Conservation (phyloP, 2,329 filamentous ascomycete genomes). For the Fusarium sterilihyphosum region DNA sequence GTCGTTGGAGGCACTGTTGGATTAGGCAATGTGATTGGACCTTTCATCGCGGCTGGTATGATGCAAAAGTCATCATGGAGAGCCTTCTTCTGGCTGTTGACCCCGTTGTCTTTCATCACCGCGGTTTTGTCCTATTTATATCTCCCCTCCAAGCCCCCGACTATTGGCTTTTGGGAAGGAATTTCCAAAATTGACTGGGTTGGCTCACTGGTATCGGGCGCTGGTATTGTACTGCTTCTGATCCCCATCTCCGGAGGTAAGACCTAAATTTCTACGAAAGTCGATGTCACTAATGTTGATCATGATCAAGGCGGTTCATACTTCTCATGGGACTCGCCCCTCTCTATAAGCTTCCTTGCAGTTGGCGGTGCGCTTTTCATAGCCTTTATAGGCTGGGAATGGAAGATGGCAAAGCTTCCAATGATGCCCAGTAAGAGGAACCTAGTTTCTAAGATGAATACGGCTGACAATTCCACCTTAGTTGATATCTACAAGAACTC, state of each 20-base stretch:
- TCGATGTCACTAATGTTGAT: too few species aligned
- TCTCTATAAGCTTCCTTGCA: not conserved
- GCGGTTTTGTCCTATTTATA: not conserved
- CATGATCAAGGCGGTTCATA: not conserved
- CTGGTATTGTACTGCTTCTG: not conserved
- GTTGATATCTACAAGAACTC: not conserved
- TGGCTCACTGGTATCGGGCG: not conserved
- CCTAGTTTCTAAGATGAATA: too few species aligned
- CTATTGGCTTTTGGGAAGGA: not conserved
- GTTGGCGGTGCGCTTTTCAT: not conserved
- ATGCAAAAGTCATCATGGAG: not conserved
- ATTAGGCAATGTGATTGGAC: not conserved
- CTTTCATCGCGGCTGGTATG: not conserved
- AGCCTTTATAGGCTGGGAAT: not conserved
- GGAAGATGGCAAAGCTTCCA: slow-evolving; percentile 13
- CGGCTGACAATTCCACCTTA: too few species aligned
- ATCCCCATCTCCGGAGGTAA: slow-evolving; percentile 1
- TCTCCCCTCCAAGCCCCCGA: not conserved
- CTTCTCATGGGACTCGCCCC: not conserved
- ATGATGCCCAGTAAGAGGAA: not conserved
- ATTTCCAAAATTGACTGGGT: not conserved
- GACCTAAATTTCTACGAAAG: not conserved
- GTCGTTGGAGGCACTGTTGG: not conserved
- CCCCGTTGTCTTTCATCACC: not conserved
- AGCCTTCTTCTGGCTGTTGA: not conserved